Conservation (phyloP, 2,329 filamentous ascomycete genomes). For the Ophiostoma sp. region DNA sequence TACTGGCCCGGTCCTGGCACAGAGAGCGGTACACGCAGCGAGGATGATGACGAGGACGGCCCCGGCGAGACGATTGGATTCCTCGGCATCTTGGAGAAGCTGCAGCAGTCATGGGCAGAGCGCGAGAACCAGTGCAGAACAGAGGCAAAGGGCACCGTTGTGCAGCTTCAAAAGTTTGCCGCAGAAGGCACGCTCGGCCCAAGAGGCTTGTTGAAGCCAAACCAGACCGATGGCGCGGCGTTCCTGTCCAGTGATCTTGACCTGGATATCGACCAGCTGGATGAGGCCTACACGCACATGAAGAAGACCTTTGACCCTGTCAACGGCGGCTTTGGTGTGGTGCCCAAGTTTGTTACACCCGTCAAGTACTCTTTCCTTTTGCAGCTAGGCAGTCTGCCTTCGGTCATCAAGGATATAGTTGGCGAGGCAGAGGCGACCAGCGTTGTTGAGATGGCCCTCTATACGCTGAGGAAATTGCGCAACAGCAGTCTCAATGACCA, state of each 20-base stretch:
- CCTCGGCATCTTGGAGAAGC: constrained; percentile 73
- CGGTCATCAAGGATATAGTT: constrained; percentile 76
- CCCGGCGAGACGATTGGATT: constrained; percentile 59
- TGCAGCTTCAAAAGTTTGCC: constrained; percentile 78
- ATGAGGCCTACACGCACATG: constrained; percentile 82
- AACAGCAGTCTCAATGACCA: constrained; percentile 53
- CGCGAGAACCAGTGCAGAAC: constrained; percentile 78
- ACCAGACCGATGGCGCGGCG: constrained; percentile 25
- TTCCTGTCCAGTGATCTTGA: constrained; percentile 50
- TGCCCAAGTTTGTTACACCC: constrained; percentile 87
- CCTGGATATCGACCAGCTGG: constrained; percentile 82
- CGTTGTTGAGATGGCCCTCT: constrained; percentile 71
- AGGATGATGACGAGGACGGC: constrained; percentile 49
- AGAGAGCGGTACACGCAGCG: constrained; percentile 37
- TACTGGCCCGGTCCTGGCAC: constrained; percentile 85
- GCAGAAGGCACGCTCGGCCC: constrained; percentile 70
- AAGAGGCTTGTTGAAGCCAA: constrained; percentile 30
- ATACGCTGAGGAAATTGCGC: constrained; percentile 70
- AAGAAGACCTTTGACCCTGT: constrained; percentile 70
- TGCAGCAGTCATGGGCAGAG: constrained; percentile 69
- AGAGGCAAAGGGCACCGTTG: constrained; percentile 75
- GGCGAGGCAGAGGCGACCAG: constrained; percentile 73
- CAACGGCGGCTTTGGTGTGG: constrained; percentile 72
- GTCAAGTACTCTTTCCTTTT: constrained; percentile 79
- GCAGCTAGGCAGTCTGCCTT: constrained; percentile 64